Evolutionary conservation across 1,139 yeast genomes (phyloP), one percentile per base, ranked within the genome.

Genomic region (Hanseniaspora sp.): DNA sequence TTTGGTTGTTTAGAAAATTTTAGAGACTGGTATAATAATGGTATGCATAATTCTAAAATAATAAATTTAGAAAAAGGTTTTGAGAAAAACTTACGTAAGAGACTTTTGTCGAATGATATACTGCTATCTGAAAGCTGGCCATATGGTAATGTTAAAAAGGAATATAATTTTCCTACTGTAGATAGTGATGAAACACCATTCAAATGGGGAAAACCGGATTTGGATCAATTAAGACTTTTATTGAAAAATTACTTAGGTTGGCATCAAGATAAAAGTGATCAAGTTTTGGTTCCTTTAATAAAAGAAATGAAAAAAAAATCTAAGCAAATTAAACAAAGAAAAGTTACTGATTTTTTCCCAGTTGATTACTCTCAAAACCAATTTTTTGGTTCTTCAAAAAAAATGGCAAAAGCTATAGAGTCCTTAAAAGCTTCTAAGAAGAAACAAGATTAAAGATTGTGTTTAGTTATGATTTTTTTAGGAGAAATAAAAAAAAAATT

Each of bases 151-250:
- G 87, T 94, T 1, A 70, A 71, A 44, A 79, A 82, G 18, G 96
- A 97, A 0, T 94, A 94, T 64, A 58, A 74, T 33, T 63, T 72
- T 9, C 96, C 98, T 0, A 86, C 83, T 51, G 96, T 92, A 1
- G 97, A 94, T 65, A 74, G 74, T 31, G 96, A 88, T 64, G 70
- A 72, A 44, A 83, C 88, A 0, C 74, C 76, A 51, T 90, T 94
- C 68, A 77, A 78, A 55, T 94, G 98, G 98, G 97, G 97, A 0
- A 71, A 74, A 1, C 96, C 97, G 0, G 86, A 86, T 64, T 69
- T 90, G 57, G 96, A 90, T 61, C 80, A 80, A 59, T 72, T 94
- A 52, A 70, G 96, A 41, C 74, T 79, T 0, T 90, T 77, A 62
- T 71, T 94, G 64, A 77, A 78, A 76, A 73, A 70, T 47, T 78